A percentile compares a stretch with the other conserved stretches of the same genome.
These are phyloP conservation scores for Fusarium sublunatum DNA, from an alignment of 2,329 filamentous ascomycete genomes.

Conservation along the genomic window DNA sequence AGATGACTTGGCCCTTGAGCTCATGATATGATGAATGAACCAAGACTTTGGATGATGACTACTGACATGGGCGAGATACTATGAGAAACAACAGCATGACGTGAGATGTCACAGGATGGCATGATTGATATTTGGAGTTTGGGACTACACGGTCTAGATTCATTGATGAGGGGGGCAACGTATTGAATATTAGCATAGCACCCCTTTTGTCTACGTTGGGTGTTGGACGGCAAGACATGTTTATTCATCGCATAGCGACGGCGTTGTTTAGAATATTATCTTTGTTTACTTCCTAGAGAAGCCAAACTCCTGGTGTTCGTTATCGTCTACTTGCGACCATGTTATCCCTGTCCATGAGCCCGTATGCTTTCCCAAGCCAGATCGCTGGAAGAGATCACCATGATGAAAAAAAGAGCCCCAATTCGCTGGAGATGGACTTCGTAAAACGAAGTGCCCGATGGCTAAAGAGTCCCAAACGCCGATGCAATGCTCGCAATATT, in stretches of 20 bases:
- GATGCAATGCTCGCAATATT: slow-evolving; percentile 28
- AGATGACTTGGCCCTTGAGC: slow-evolving; percentile 51
- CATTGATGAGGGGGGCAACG: not conserved
- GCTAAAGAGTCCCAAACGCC: slow-evolving; percentile 31
- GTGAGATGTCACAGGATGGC: not conserved
- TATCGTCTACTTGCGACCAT: slow-evolving; percentile 1
- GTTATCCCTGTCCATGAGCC: not conserved
- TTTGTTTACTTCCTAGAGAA: slow-evolving; percentile 12
- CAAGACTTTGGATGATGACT: slow-evolving; percentile 19
- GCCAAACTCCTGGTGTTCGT: not conserved
- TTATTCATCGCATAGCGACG: slow-evolving; percentile 32
- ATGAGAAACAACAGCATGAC: not conserved
- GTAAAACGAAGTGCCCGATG: slow-evolving; percentile 10
- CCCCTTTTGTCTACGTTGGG: not conserved
- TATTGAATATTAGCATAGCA: slow-evolving; percentile 12
- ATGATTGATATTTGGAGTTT: slow-evolving; percentile 16
- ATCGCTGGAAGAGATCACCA: slow-evolving; percentile 3
- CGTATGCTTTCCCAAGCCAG: not conserved
- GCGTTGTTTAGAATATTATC: slow-evolving; percentile 22
- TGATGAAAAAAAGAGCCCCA: not conserved
- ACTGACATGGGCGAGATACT: not conserved
- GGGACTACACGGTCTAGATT: not conserved
- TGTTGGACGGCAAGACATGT: slow-evolving; percentile 14
- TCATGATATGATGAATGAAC: slow-evolving; percentile 43
- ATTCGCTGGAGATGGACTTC: slow-evolving; percentile 1